Evolutionary conservation across 768 basidiomycete genomes (phyloP).

Genomic region (Terana coerulea): DNA sequence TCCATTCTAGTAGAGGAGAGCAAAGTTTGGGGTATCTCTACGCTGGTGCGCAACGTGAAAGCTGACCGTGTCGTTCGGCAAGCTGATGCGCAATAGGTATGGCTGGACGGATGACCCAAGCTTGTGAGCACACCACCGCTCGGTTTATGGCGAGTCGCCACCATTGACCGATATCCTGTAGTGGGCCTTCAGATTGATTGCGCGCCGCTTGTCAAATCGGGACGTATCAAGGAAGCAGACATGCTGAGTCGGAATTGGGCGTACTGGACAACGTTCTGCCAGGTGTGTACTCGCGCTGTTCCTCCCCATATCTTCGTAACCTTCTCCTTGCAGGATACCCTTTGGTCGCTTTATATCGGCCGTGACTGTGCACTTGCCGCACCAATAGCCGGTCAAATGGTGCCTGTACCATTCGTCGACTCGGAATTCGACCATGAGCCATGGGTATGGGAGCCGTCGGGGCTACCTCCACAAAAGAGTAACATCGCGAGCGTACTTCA

Average conservation of each 20-base stretch:
- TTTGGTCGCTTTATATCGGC: slow-evolving; percentile 66
- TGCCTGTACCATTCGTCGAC: slow-evolving; percentile 47
- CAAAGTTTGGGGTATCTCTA: slow-evolving; percentile 43
- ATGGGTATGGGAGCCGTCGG: slow-evolving; percentile 40
- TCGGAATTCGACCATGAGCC: slow-evolving; percentile 45
- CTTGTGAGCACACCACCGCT: slow-evolving; percentile 40
- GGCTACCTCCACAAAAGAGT: slow-evolving; percentile 36
- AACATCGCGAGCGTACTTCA: slow-evolving; percentile 37
- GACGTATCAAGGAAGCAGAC: slow-evolving; percentile 48
- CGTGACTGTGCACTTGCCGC: slow-evolving; percentile 49
- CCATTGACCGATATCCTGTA: too few species aligned
- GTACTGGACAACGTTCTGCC: slow-evolving; percentile 55
- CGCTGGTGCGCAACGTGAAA: slow-evolving; percentile 30
- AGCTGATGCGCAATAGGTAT: slow-evolving; percentile 37
- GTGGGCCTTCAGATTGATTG: slow-evolving; percentile 58
- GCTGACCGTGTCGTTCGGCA: too few species aligned
- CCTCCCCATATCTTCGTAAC: not conserved
- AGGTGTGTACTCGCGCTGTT: slow-evolving; percentile 35
- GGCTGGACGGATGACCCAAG: slow-evolving; percentile 55
- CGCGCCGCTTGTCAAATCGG: slow-evolving; percentile 50
- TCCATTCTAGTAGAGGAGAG: slow-evolving; percentile 35
- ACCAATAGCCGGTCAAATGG: slow-evolving; percentile 32
- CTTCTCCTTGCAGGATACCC: slow-evolving; percentile 41
- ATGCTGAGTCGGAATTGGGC: slow-evolving; percentile 58
- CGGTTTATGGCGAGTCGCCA: too few species aligned